A percentile compares a stretch with the other conserved stretches of the same genome.
phyloP scores from a whole-genome alignment of 441 rosid genomes.

The Erodium moschatum region DNA sequence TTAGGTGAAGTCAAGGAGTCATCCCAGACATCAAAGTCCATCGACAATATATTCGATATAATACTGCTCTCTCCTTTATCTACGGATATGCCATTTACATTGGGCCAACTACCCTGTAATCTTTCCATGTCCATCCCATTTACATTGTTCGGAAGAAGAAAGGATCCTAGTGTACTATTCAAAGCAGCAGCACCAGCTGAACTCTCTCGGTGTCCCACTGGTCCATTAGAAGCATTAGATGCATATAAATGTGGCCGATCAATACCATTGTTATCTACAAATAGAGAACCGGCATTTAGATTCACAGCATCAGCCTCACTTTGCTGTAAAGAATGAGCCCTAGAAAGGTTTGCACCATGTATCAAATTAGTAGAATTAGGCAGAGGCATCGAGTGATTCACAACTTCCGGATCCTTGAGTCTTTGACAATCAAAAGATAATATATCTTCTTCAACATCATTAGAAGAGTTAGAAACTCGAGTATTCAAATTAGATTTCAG shows the following conservation, averaged over 20 bases:
- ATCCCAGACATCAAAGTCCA: slow-evolving; percentile 63
- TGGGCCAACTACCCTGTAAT: slow-evolving; percentile 17
- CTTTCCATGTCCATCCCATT: slow-evolving; percentile 30
- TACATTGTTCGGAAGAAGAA: slow-evolving; percentile 34
- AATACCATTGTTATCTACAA: slow-evolving; percentile 31
- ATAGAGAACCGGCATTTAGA: slow-evolving; percentile 29
- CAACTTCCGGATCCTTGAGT: slow-evolving; percentile 52
- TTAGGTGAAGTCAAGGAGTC: slow-evolving; percentile 59
- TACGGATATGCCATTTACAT: slow-evolving; percentile 22
- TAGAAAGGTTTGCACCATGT: slow-evolving; percentile 32
- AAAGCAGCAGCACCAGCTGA: slow-evolving; percentile 10
- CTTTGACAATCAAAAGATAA: slow-evolving; percentile 59
- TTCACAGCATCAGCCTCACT: slow-evolving; percentile 28
- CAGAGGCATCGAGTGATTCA: slow-evolving; percentile 27
- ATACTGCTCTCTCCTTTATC: slow-evolving; percentile 62
- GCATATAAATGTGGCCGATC: slow-evolving; percentile 27
- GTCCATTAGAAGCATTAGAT: slow-evolving; percentile 33
- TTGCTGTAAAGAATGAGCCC: slow-evolving; percentile 42
- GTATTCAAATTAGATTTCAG: slow-evolving; percentile 35
- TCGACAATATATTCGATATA: slow-evolving; percentile 63
- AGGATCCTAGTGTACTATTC: slow-evolving; percentile 25
- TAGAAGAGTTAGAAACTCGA: slow-evolving; percentile 22
- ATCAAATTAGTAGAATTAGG: slow-evolving; percentile 38
- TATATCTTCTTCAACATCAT: slow-evolving; percentile 52
- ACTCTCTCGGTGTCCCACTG: slow-evolving; percentile 36